Evolutionary conservation across 805 yeast species (phyloP).

Genomic region (Kuraishia cidri): DNA sequence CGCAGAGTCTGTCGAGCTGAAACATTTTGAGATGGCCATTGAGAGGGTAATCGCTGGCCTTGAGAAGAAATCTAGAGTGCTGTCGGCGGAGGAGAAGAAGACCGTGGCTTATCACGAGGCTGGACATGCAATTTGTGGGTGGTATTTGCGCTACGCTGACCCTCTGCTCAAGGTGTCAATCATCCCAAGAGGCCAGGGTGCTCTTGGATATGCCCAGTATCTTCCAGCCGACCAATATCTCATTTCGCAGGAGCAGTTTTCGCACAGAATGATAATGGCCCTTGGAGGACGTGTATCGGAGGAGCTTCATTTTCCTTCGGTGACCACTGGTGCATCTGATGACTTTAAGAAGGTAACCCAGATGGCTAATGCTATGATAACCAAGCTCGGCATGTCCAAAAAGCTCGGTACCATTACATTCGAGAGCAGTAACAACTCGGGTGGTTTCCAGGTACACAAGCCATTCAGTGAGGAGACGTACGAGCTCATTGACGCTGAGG

Average conservation of each 20-base stretch:
- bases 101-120: slow-evolving; percentile 98
- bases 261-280: slow-evolving; percentile 93
- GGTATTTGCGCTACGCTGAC: slow-evolving; percentile 88
- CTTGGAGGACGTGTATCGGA: slow-evolving; percentile 96
- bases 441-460: slow-evolving; percentile 46
- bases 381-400: slow-evolving; percentile 83
- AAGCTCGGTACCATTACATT: slow-evolving; percentile 80
- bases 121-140: slow-evolving; percentile 98
- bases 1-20: slow-evolving; percentile 57
- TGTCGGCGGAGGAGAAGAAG: slow-evolving; percentile 79
- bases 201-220: slow-evolving; percentile 96
- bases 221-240: slow-evolving; percentile 89
- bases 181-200: slow-evolving; percentile 95
- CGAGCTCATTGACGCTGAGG: slow-evolving; percentile 71
- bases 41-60: slow-evolving; percentile 96
- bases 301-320: slow-evolving; percentile 85
- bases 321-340: slow-evolving; percentile 93
- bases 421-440: slow-evolving; percentile 58
- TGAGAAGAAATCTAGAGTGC: slow-evolving; percentile 79
- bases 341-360: slow-evolving; percentile 94
- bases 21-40: slow-evolving; percentile 91
- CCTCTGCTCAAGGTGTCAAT: slow-evolving; percentile 93
- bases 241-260: slow-evolving; percentile 66
- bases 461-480: slow-evolving; percentile 89
- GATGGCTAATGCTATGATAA: slow-evolving; percentile 91